A percentile compares a stretch with the other conserved stretches of the same genome.
Evolutionary conservation across 106 monocot species (phyloP).

Genomic region (Dendrobium catenatum): DNA sequence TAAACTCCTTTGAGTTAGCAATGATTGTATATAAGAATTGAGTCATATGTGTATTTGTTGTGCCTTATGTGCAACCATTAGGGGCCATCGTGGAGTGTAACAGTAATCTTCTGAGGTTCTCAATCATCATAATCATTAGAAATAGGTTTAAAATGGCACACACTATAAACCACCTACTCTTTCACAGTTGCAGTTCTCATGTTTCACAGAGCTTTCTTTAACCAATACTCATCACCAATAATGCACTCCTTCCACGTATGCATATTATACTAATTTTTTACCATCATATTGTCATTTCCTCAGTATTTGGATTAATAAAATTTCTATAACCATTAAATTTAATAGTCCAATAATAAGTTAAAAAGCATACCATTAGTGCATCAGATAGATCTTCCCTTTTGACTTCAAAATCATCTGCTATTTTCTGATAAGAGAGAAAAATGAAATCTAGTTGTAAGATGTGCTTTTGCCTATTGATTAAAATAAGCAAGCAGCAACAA

Average conservation of each 20-base stretch:
- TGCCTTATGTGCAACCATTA: too few species aligned
- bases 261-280: background rate
- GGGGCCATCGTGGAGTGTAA: too few species aligned
- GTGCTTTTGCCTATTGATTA: background rate
- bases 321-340: background rate
- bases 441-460: background rate
- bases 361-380: slow-evolving; percentile 64
- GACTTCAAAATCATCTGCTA: slow-evolving; percentile 33
- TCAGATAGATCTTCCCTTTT: slow-evolving; percentile 74
- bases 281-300: background rate
- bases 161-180: background rate
- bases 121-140: background rate
- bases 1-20: too few species aligned
- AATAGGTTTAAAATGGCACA: background rate
- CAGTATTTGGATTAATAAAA: background rate
- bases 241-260: background rate
- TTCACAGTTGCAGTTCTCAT: background rate
- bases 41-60: too few species aligned
- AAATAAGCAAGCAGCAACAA: background rate
- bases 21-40: too few species aligned
- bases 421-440: slow-evolving; percentile 44
- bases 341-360: background rate
- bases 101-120: background rate
- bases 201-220: background rate
- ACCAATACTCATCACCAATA: background rate